Evolutionary conservation across 306 rosid species (phyloP).

Genomic region (Mimosa pudica): DNA sequence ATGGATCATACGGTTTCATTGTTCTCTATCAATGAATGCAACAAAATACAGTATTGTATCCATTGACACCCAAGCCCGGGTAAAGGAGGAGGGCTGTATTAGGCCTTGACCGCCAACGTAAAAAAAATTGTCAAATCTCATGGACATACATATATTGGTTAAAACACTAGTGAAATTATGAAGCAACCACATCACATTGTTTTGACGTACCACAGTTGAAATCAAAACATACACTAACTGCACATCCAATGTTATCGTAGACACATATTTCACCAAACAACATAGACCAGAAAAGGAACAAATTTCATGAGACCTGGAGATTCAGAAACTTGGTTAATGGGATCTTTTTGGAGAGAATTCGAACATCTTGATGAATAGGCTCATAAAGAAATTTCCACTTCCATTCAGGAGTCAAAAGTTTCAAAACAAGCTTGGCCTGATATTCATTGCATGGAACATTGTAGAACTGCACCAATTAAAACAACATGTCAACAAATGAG

Average conservation of each 20-base stretch:
- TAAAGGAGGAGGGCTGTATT: no score
- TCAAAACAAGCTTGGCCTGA: conserved; percentile 81
- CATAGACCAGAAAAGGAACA: conserved; percentile 26
- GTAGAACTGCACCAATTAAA: conserved; percentile 61
- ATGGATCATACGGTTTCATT: no score
- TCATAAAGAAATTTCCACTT: conserved; percentile 84
- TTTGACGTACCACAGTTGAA: conserved; percentile 2
- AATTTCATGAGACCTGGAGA: conserved; percentile 70
- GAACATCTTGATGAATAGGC: conserved; percentile 74
- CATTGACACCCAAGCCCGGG: no score
- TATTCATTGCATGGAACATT: conserved; percentile 84
- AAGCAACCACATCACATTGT: conserved; percentile 30
- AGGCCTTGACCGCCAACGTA: no score
- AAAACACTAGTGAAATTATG: not conserved
- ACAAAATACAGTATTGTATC: no score
- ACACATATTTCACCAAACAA: conserved; percentile 16
- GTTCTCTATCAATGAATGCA: no score
- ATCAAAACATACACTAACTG: not conserved
- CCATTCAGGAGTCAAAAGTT: conserved; percentile 80
- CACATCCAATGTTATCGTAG: not conserved
- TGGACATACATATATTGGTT: no score
- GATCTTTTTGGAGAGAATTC: conserved; percentile 84
- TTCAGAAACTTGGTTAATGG: conserved; percentile 78
- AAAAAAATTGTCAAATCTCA: no score
- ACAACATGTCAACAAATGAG: conserved; percentile 25